These are phyloP conservation scores for sunflower (Helianthus annuus) DNA, from an alignment of 129 eudicot species.

Conservation along the genomic window HanXRQr2.0-SUNRISE NC_035447.2:109100501-109101000, in stretches of 20 bases:
- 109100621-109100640: not conserved
- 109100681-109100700: conserved; percentile 87
- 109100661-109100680: conserved; percentile 71
- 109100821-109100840: conserved; percentile 88
- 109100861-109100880: conserved; percentile 93
- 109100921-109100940: not conserved
- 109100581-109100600: conserved; percentile 4
- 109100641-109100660: conserved; percentile 30
- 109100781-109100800: conserved; percentile 77
- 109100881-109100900: conserved; percentile 89
- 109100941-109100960: not conserved
- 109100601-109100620: not conserved
- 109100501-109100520: conserved; percentile 12
- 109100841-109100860: conserved; percentile 68
- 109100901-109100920: conserved; percentile 53
- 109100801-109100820: conserved; percentile 77
- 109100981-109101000: conserved; percentile 21
- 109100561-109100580: not conserved
- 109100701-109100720: conserved; percentile 90
- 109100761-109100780: conserved; percentile 71
- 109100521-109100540: conserved; percentile 2
- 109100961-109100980: conserved; percentile 16
- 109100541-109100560: not conserved
- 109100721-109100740: conserved; percentile 74
- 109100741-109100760: conserved; percentile 82